A percentile compares a stretch with the other conserved stretches of the same genome.
Evolutionary conservation across 768 basidiomycete genomes (phyloP).

Genomic region (Panaeolus cyanescens): DNA sequence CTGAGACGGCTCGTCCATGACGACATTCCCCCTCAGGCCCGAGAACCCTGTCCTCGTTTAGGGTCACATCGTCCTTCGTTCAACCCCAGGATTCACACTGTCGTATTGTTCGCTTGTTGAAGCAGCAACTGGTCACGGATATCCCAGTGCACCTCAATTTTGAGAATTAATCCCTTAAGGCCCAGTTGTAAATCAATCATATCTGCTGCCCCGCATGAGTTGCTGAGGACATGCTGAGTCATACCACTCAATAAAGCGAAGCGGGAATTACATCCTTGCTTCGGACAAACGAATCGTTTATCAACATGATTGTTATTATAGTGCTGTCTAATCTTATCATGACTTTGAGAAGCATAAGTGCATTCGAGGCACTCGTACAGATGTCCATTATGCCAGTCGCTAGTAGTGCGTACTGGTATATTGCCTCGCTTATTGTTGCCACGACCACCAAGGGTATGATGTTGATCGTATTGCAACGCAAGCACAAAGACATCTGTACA

Average conservation of each 20-base stretch:
- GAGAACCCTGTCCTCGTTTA: not conserved
- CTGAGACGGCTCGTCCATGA: not conserved
- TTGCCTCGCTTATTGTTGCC: not conserved
- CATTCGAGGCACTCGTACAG: not conserved
- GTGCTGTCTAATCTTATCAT: not conserved
- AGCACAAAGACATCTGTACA: not conserved
- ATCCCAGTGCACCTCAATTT: not conserved
- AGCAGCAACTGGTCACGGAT: not conserved
- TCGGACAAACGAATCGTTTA: not conserved
- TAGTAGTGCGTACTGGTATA: not conserved
- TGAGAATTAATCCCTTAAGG: not conserved
- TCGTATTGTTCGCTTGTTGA: not conserved
- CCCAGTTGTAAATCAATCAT: not conserved
- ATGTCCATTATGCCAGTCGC: not conserved
- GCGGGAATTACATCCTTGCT: not conserved
- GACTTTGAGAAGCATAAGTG: not conserved
- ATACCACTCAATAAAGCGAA: not conserved
- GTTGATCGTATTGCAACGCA: not conserved
- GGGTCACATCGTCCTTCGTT: not conserved
- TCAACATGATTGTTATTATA: not conserved
- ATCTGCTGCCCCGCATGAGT: not conserved
- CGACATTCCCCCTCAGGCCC: slow-evolving; percentile 1
- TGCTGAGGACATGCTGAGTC: slow-evolving; percentile 1
- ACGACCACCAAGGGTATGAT: not conserved
- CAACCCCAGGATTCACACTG: too few species aligned